A percentile compares a stretch with the other conserved stretches of the same genome.
Conservation (phyloP, 495 filamentous ascomycete species). For the Tuber umbilicatum region DNA sequence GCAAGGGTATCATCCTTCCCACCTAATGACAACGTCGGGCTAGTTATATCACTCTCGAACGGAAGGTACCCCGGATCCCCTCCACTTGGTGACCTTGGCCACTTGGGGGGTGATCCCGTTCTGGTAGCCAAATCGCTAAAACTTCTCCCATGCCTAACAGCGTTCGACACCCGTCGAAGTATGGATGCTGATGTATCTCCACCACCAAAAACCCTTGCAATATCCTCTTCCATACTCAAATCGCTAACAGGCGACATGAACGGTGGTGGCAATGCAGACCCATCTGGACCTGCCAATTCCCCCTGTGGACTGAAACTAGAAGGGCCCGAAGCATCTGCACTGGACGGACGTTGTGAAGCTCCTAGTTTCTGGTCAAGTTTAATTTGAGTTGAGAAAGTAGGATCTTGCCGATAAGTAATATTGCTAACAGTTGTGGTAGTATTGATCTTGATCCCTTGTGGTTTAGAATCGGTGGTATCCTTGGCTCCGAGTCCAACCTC, state of each 20-base stretch:
- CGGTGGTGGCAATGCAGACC: slow-evolving; percentile 32
- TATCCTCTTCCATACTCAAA: slow-evolving; percentile 85
- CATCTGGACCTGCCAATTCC: not conserved
- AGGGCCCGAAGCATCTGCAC: slow-evolving; percentile 29
- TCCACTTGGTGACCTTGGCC: slow-evolving; percentile 66
- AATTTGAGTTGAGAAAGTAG: slow-evolving; percentile 19
- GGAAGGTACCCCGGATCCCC: slow-evolving; percentile 49
- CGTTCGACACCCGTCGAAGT: slow-evolving; percentile 80
- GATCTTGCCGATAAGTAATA: slow-evolving; percentile 26
- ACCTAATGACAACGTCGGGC: slow-evolving; percentile 61
- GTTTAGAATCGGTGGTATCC: slow-evolving; percentile 21
- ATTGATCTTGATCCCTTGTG: slow-evolving; percentile 30
- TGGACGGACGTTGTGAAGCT: slow-evolving; percentile 26
- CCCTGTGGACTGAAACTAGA: slow-evolving; percentile 11
- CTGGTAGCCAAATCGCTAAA: slow-evolving; percentile 57
- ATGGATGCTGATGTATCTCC: slow-evolving; percentile 67
- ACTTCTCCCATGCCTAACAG: slow-evolving; percentile 86
- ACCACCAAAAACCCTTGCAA: slow-evolving; percentile 67
- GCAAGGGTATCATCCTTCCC: slow-evolving; percentile 63
- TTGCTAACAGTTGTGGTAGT: slow-evolving; percentile 31
- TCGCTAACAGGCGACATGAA: slow-evolving; percentile 54
- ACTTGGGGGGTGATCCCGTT: slow-evolving; percentile 46
- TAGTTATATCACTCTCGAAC: slow-evolving; percentile 60
- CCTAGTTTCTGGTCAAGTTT: slow-evolving; percentile 9
- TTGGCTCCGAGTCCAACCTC: slow-evolving; percentile 18